Percentiles rank a stretch among this genome's conserved stretches.
Evolutionary conservation across 352 stramenopile genomes (phyloP).

Genomic region (Pythium sp.): DNA sequence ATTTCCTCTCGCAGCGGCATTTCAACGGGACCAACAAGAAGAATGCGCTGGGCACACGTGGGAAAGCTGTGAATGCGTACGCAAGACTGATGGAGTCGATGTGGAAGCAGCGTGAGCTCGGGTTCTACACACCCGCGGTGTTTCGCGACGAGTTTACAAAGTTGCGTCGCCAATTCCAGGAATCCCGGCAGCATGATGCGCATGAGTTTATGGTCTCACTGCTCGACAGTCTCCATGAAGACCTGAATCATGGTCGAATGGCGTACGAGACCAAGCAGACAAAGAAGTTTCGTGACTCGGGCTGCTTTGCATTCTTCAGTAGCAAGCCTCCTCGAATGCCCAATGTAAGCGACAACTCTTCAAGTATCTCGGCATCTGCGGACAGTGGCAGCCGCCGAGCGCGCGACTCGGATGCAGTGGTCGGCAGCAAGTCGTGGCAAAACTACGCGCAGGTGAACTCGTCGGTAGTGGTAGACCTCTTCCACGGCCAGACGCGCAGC

Average conservation of each 20-base stretch:
- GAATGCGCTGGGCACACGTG: slow-evolving; percentile 91
- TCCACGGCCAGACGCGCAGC: slow-evolving; percentile 94
- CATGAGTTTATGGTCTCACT: slow-evolving; percentile 96
- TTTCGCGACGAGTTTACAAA: slow-evolving; percentile 75
- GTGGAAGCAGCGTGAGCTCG: slow-evolving; percentile 54
- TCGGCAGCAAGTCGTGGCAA: slow-evolving; percentile 91
- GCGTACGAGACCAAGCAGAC: slow-evolving; percentile 7
- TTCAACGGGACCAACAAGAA: slow-evolving; percentile 92
- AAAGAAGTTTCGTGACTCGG: slow-evolving; percentile 5
- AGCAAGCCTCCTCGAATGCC: neutral
- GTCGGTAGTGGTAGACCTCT: slow-evolving; percentile 95
- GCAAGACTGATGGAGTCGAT: slow-evolving; percentile 65
- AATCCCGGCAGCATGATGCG: slow-evolving; percentile 93
- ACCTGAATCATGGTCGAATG: slow-evolving; percentile 85
- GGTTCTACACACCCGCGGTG: slow-evolving; percentile 42
- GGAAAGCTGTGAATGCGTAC: slow-evolving; percentile 89
- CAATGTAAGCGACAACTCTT: neutral
- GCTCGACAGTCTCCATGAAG: slow-evolving; percentile 98
- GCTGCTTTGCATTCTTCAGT: slow-evolving; percentile 28
- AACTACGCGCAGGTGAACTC: slow-evolving; percentile 91
- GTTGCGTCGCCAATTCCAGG: slow-evolving; percentile 63
- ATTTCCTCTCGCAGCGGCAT: slow-evolving; percentile 93
- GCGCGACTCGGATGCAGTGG: slow-evolving; percentile 52
- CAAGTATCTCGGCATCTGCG: neutral
- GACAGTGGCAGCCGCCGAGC: neutral